Evolutionary conservation across 805 yeast genomes (phyloP), one percentile per base, ranked within the genome.

Genomic region (Candida rishiriensis): DNA sequence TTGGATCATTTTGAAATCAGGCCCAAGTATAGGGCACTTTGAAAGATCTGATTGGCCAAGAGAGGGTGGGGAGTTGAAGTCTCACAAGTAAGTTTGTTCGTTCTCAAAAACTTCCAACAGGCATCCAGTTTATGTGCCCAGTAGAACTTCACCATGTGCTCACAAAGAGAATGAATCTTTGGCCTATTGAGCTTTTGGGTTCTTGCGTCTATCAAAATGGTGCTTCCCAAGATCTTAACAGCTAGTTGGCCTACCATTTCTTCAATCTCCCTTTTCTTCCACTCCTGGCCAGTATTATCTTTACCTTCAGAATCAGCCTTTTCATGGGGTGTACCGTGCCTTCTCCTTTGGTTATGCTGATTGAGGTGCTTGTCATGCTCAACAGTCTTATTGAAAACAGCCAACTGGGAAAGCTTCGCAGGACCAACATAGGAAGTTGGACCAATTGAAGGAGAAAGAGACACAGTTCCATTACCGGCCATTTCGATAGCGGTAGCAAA

Each of bases 131-230:
- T 48, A 38, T 54, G 55, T 11, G 51, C 47, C 63, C 65, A 63
- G 41, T 53, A 59, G 38, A 59, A 60, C 41, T 60, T 61, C 28
- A 61, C 47, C n/a, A 63, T 50, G 38, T 62, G 63, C 13, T 60
- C 63, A 1, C 59, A 47, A 29, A 63, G 40, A 10, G 65, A 62
- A 17, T 52, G 49, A 30, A 63, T 43, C 43, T 56, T 60, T 13
- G 51, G 42, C 21, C 40, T 38, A 29, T 44, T 55, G 14, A 60
- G 18, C 26, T 40, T 37, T 15, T 44, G 46, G 1, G 38, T 43
- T 18, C 32, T 39, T 11, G 32, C 41, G 40, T 41, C 44, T 28
- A 31, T 32, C 26, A 52, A 30, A 8, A 38, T 21, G 29, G 40
- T 44, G 29, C 31, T 34, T 11, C 50, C 50, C 36, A 50, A 42